Base-by-base conservation (phyloP, 1,139 yeast species). In the Wickerhamomyces sp. region DNA sequence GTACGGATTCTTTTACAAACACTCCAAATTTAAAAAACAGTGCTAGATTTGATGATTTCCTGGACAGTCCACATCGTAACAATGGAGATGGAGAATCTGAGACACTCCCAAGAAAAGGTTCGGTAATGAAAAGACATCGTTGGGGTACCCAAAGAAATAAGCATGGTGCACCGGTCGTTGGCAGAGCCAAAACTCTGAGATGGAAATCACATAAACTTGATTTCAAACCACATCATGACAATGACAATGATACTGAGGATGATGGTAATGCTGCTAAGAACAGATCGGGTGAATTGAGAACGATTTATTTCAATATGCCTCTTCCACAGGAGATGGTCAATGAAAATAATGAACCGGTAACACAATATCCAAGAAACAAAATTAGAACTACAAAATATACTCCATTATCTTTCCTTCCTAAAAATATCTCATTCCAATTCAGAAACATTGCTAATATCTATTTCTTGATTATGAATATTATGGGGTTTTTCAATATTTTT, bases 361-460 rank as follows among this genome's bases (percentile, higher is more conserved):
- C 67, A 10, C 54, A 60, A 13, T 93, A 84, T 62, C 82, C 95
- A 3, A 76, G 96, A 62, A 93, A 93, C 69, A 93, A 93, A 66
- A 89, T 93, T 58, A 83, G 97, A 69, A 91, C 99, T 1, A 90
- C 99, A 6, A 91, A 90, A 66, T 93, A 93, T 65, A 91, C 98
- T 10, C 96, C 97, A 7, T 62, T 93, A 42, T 72, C 94, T 7
- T 93, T 93, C 59, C 61, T 93, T 39, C 98, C 98, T 13, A 90
- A 89, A 66, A 91, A 93, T 64, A 65, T 93, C 40, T 63, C 72
- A 47, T 75, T 74, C 54, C 98, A 93, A 67, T 91, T 93, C 65
- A 81, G 79, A 50, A 93, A 91, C 63, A 81, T 91, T 54, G 99
- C 99, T 44, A 93, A 93, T 66, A 68, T 84, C 41, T 93, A 89